Conservation (phyloP, 1,284 basidiomycete genomes). For the Acaromyces ingoldii region DNA sequence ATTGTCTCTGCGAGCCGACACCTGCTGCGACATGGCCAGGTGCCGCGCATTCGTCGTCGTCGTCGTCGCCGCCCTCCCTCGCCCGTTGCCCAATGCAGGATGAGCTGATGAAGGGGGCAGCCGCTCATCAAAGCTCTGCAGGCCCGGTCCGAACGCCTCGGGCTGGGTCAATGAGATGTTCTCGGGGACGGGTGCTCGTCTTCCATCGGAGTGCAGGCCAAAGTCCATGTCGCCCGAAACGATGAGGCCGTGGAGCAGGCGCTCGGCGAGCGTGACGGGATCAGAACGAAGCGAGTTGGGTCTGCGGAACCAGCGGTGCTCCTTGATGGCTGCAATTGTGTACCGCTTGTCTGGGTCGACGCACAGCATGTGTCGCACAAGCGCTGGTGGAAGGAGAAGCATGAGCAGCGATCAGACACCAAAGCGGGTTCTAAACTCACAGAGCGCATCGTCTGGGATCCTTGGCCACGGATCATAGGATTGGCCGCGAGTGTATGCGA, state of each 20-base stretch:
- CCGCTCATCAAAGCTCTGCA: background rate
- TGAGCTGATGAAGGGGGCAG: slow-evolving; percentile 5
- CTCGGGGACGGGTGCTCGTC: slow-evolving; percentile 43
- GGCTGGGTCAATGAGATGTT: slow-evolving; percentile 47
- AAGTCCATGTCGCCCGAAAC: slow-evolving; percentile 45
- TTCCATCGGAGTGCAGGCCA: slow-evolving; percentile 44
- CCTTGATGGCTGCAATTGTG: slow-evolving; percentile 40
- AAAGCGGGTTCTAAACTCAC: background rate
- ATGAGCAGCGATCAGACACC: slow-evolving; percentile 19
- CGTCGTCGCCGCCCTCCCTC: no score
- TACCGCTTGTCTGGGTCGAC: slow-evolving; percentile 35
- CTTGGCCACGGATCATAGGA: slow-evolving; percentile 79
- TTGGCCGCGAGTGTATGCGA: slow-evolving; percentile 68
- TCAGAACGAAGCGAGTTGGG: slow-evolving; percentile 43
- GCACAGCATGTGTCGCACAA: slow-evolving; percentile 38
- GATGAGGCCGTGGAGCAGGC: slow-evolving; percentile 45
- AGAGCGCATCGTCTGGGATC: slow-evolving; percentile 60
- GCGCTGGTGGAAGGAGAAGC: slow-evolving; percentile 1
- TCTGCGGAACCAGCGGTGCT: slow-evolving; percentile 43
- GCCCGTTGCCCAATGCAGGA: background rate
- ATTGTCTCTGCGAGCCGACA: slow-evolving; percentile 20
- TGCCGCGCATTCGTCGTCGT: background rate
- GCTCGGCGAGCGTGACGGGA: slow-evolving; percentile 46
- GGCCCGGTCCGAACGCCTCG: slow-evolving; percentile 27
- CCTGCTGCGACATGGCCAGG: slow-evolving; percentile 33